Conservation (phyloP, 2,329 filamentous ascomycete genomes). For the Exophiala sideris region DNA sequence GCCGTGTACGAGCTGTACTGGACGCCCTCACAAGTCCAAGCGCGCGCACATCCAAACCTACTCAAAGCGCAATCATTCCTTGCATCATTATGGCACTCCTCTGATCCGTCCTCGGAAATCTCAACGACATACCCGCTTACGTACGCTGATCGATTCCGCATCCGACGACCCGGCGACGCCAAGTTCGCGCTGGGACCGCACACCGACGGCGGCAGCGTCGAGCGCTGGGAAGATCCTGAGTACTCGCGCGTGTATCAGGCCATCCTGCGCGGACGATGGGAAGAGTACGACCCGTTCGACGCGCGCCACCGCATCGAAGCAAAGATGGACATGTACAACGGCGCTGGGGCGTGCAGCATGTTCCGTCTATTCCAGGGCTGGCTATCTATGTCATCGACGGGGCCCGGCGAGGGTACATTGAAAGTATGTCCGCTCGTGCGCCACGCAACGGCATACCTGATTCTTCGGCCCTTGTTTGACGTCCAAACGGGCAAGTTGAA, state of each 20-base stretch:
- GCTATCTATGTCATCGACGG: constrained; percentile 73
- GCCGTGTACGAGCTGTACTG: constrained; percentile 76
- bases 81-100: constrained; percentile 62
- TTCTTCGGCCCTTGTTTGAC: constrained; percentile 81
- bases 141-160: constrained; percentile 70
- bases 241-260: constrained; percentile 71
- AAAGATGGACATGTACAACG: constrained; percentile 72
- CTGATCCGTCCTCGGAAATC: constrained; percentile 38
- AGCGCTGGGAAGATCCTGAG: constrained; percentile 69
- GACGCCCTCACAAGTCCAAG: constrained; percentile 65
- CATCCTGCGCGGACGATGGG: constrained; percentile 73
- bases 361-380: constrained; percentile 90
- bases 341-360: constrained; percentile 76
- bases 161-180: constrained; percentile 67
- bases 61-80: constrained; percentile 60
- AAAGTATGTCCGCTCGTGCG: constrained; percentile 75
- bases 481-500: constrained; percentile 45
- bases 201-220: constrained; percentile 69
- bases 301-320: constrained; percentile 65
- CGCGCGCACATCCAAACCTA: constrained; percentile 64
- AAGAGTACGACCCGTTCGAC: constrained; percentile 79
- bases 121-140: constrained; percentile 59
- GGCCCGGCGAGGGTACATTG: constrained; percentile 73
- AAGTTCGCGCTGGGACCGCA: constrained; percentile 71
- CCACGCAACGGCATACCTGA: constrained; percentile 72